Evolutionary conservation across 176 grass and related monocot species (phyloP), one percentile per base, ranked within the genome.

Genomic region (Thinopyrum elongatum): DNA sequence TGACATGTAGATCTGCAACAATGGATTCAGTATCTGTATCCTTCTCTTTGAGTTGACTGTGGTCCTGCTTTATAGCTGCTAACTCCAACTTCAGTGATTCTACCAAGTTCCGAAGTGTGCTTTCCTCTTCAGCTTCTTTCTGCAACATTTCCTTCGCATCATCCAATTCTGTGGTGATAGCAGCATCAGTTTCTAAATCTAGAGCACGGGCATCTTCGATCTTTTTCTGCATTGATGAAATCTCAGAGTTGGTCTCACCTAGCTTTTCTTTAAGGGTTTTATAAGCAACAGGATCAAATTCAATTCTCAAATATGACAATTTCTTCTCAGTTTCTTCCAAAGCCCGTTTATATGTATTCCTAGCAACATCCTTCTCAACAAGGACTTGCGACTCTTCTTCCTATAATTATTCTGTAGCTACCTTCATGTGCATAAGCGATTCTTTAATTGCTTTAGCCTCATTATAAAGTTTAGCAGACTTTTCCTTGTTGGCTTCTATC

Each of bases 81-180:
- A 98, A 49, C 82, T 98, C 96, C 34, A 75, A 69, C 80, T 92
- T 98, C 68, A 98, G 82, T 34, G 91, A 98, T 80, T 98, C 92
- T 69, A 98, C 91, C 28, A 94, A 87, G 42, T 19, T 78, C 71
- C 70, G 65, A 22, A 98, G 87, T 72, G 86, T 89, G 76, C 64
- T 92, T 84, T 95, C 93, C 72, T 94, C 93, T 79, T 95, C 88
- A 42, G 83, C 87, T 33, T 95, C 91, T 79, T 92, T 95, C 47
- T 83, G 89, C 63, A 98, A 58, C 90, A 91, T 90, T 94, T 91
- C 93, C 74, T 98, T 98, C 33, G 96, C 93, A 65, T 89, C 93
- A 75, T 94, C 93, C 86, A 98, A 80, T 82, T 98, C 96, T 13
- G 89, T 88, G 62, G 85, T 94, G 68, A 94, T 73, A 60, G 87